These are phyloP conservation scores for Albatrellus sp. DNA, from an alignment of 1,284 basidiomycete genomes.

Conservation along the genomic window DNA sequence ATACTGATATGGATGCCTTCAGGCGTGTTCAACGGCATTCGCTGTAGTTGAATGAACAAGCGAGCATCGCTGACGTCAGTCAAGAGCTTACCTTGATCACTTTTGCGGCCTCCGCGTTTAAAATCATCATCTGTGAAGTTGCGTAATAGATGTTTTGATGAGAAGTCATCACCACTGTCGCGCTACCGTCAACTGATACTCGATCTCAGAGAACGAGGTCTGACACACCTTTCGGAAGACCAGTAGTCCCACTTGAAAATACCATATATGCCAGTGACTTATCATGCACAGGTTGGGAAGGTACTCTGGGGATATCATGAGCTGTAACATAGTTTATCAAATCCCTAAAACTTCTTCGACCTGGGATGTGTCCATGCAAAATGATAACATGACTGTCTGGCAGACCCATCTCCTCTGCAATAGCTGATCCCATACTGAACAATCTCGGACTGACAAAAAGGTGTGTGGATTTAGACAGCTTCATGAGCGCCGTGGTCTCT, in stretches of 20 bases:
- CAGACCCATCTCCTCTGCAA: slow-evolving; percentile 39
- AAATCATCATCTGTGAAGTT: slow-evolving; percentile 27
- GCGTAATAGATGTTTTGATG: slow-evolving; percentile 53
- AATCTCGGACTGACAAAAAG: slow-evolving; percentile 50
- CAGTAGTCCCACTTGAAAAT: slow-evolving; percentile 71
- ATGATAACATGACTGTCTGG: slow-evolving; percentile 39
- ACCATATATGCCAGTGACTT: slow-evolving; percentile 33
- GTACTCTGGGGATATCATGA: slow-evolving; percentile 26
- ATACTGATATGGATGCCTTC: slow-evolving; percentile 34
- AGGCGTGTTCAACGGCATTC: slow-evolving; percentile 23
- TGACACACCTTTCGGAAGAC: slow-evolving; percentile 54
- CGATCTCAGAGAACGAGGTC: too few species aligned
- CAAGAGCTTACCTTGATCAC: slow-evolving; percentile 21
- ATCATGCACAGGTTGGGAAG: slow-evolving; percentile 32
- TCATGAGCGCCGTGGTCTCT: slow-evolving; percentile 48
- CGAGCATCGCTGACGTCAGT: neutral
- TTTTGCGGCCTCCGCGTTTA: slow-evolving; percentile 18
- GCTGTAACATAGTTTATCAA: slow-evolving; percentile 29
- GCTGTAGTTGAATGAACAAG: slow-evolving; percentile 18
- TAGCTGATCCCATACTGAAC: slow-evolving; percentile 33
- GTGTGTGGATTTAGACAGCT: slow-evolving; percentile 37
- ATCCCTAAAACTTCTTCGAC: slow-evolving; percentile 30
- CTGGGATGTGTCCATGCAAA: slow-evolving; percentile 29
- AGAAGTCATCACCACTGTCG: slow-evolving; percentile 59
- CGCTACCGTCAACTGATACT: neutral